Evolutionary conservation across 495 filamentous ascomycete genomes (phyloP), one percentile per base, ranked within the genome.

Genomic region (Hypoxylon rickii): DNA sequence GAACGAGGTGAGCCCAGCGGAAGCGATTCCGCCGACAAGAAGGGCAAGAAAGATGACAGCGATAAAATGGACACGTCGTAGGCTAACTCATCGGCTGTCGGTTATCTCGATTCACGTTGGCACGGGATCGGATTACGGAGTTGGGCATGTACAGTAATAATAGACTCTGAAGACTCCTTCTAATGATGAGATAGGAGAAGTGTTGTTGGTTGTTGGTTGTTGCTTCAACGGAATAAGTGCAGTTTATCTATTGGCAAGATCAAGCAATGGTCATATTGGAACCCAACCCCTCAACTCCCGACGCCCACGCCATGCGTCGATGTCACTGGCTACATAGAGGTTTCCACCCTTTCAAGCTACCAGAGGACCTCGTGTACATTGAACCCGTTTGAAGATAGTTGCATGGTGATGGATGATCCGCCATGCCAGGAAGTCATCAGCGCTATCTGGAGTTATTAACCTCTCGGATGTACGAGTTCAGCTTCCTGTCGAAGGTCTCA

Each of bases 1-100:
- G 80, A 83, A 59, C 78, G 83, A 44, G 87, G 86, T 16, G 84
- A 90, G 70, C 77, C 86, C 8, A 86, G 85, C 67, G 84, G 84
- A 40, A 85, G 79, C 65, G 66, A 57, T 38, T 68, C 65, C 37
- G 17, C 39, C 17, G 70, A 65, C 37, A 73, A 74, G 58, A 80
- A 81, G 64, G 82, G 85, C 64, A 82, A 83, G 72, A 85, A 83
- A 59, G 78, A 85, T 43, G 85, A 87, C 56, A 74, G 65, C 15
- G 92, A 97, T 71, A 93, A 90, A 80, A 98, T 97, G 89, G 89
- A 92, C 70, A 90, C 83, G 34, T 88, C 88, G 68, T 91, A 74
- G 61, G 29, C 10, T 21, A 55, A 32, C 13, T 31, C 41, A 18
- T 52, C 41, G 24, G 11, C 19, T 2, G 18, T 12, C 34, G 45